Base-by-base conservation (phyloP, 208 protist genomes). In the Trichomonas tenax region DNA sequence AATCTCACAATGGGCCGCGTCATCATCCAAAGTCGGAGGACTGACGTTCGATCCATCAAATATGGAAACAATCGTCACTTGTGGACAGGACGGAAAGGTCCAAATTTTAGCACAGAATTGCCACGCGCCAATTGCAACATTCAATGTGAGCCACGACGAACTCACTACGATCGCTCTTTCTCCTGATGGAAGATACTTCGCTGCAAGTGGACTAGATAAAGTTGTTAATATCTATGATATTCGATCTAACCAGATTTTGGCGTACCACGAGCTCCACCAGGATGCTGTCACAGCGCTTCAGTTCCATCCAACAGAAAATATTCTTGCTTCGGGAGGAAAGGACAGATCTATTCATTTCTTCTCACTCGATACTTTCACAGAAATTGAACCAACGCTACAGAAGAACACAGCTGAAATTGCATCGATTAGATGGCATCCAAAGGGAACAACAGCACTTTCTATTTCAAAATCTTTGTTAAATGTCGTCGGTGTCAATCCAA, bases 341-440 rank as follows among this genome's bases (percentile, higher is more conserved):
- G 86, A 93, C n/a, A 23, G 86, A 51, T 93, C 86, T 38, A 93
- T 93, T 51, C 40, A 44, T 48, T 93, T 93, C 36, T 93, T 51
- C 45, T 41, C 41, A 38, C 38, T 93, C 34, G 44, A 58, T 8
- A 38, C 86, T 58, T n/a, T 51, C 2, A 51, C 11, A 93, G 86
- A 48, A 38, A 93, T 93, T 26, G 14, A 41, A 26, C 40, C 45
- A 41, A 34, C 44, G 1, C 46, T 93, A 48, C 86, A 41, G 15
- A 41, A 48, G 14, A 44, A 93, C 38, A 48, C 86, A 26, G 23
- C 86, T 0, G 40, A 41, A 14, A 38, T 93, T 38, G 86, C 41
- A 14, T 38, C 45, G 6, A 38, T 93, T 51, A 34, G 40, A 6
- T 93, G 41, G 15, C 14, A 34, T 23, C 86, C 40, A 38, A 51